These are phyloP conservation scores for Apiospora sp. DNA, from an alignment of 2,329 filamentous ascomycete genomes.

Conservation along the genomic window DNA sequence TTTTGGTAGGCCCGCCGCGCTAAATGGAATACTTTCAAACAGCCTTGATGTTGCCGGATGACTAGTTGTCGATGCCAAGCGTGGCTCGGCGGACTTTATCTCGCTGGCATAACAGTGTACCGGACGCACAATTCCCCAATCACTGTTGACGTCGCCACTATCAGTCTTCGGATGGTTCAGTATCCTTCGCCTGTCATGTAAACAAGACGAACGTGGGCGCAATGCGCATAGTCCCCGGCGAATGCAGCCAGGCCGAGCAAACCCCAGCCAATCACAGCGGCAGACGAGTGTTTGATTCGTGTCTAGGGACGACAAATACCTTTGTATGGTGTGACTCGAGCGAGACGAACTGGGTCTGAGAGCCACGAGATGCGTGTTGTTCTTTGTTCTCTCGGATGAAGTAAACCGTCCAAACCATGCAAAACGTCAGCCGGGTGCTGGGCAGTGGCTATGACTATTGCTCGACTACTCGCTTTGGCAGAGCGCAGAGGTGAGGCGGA, in stretches of 20 bases:
- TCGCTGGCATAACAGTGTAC: neutral
- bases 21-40: slow-evolving; percentile 15
- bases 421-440: slow-evolving; percentile 1
- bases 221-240: neutral
- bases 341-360: slow-evolving; percentile 20
- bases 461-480: neutral
- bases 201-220: slow-evolving; percentile 16
- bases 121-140: neutral
- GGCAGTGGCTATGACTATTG: slow-evolving; percentile 6
- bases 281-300: neutral
- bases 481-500: slow-evolving; percentile 2
- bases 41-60: neutral
- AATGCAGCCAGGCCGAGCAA: neutral
- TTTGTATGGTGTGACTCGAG: slow-evolving; percentile 3
- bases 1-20: neutral
- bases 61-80: slow-evolving; percentile 6
- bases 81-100: neutral
- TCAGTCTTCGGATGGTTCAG: neutral
- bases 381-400: neutral
- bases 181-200: neutral
- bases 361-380: neutral
- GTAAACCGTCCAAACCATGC: neutral
- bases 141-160: neutral
- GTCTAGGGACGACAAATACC: slow-evolving; percentile 18
- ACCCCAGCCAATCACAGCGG: neutral